These are phyloP conservation scores for Pharnaceum exiguum DNA, from an alignment of 148 eudicot genomes.

Conservation along the genomic window DNA sequence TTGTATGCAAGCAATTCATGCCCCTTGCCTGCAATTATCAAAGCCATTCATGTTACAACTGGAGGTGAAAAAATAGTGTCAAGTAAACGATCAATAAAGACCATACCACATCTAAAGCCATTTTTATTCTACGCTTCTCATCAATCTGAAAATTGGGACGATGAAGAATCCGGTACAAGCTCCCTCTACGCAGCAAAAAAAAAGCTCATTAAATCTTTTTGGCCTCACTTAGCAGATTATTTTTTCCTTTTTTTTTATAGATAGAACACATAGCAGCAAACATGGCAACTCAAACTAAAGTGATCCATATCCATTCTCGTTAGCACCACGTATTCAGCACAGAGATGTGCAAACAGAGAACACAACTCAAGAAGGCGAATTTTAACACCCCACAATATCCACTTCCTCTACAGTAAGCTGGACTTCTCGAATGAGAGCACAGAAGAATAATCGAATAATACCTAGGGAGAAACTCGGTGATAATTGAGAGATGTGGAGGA, in stretches of 20 bases:
- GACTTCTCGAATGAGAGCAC: background rate
- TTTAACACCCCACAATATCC: no score
- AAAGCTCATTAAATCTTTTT: conserved; percentile 7
- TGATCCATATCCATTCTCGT: no score
- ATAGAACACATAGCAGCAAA: no score
- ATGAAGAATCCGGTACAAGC: conserved; percentile 94
- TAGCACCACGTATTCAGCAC: no score
- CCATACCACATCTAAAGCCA: conserved; percentile 99
- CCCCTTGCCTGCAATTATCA: conserved; percentile 77
- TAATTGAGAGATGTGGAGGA: conserved; percentile 91
- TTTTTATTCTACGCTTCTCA: conserved; percentile 85
- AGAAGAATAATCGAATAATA: conserved; percentile 17
- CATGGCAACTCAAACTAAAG: no score
- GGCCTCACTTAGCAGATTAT: no score
- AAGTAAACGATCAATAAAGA: background rate
- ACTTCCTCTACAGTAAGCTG: background rate
- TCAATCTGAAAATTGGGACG: conserved; percentile 95
- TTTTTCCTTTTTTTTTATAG: background rate
- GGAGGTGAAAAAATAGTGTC: conserved; percentile 9
- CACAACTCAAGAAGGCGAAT: no score
- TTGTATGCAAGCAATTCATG: conserved; percentile 96
- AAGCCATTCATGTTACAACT: conserved; percentile 5
- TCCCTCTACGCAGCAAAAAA: conserved; percentile 60
- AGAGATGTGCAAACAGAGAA: no score
- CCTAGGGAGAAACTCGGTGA: conserved; percentile 97